A percentile compares a stretch with the other conserved stretches of the same genome.
Evolutionary conservation across 2,329 filamentous ascomycete species (phyloP).

Genomic region (Microthyrium microscopicum): DNA sequence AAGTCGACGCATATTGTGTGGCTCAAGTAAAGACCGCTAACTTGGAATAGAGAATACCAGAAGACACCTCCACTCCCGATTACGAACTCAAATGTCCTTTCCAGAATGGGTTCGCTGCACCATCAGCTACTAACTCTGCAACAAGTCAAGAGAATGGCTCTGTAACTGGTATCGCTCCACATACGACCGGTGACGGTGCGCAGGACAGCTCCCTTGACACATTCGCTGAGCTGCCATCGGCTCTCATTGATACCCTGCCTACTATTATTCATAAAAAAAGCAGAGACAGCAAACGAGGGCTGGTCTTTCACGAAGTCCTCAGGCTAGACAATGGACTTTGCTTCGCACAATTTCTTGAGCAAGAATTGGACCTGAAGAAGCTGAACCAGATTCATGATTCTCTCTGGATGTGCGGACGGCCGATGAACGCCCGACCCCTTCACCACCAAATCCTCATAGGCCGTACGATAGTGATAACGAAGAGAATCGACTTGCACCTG

Average conservation of each 20-base stretch:
- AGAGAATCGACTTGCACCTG: conserved; percentile 8
- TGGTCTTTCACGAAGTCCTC: not conserved
- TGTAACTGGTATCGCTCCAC: too few species aligned
- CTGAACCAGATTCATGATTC: conserved; percentile 5
- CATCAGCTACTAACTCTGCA: too few species aligned
- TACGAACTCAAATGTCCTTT: too few species aligned
- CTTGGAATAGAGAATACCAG: too few species aligned
- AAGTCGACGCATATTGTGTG: too few species aligned
- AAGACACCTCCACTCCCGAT: too few species aligned
- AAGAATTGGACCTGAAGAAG: conserved; percentile 5
- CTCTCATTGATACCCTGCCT: conserved; percentile 1
- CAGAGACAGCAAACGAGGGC: not conserved
- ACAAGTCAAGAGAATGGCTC: too few species aligned
- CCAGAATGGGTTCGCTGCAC: too few species aligned
- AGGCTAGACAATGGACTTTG: too few species aligned
- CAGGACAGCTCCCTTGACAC: too few species aligned
- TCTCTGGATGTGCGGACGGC: conserved; percentile 7
- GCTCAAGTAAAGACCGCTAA: too few species aligned
- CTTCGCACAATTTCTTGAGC: not conserved
- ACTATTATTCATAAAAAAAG: not conserved
- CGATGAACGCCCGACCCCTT: conserved; percentile 12
- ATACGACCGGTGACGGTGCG: too few species aligned
- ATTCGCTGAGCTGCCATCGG: not conserved
- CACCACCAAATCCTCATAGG: conserved; percentile 5
- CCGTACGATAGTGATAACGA: conserved; percentile 1